Conservation (phyloP, 768 basidiomycete genomes). For the Rhodosporidiobolus odoratus region DNA sequence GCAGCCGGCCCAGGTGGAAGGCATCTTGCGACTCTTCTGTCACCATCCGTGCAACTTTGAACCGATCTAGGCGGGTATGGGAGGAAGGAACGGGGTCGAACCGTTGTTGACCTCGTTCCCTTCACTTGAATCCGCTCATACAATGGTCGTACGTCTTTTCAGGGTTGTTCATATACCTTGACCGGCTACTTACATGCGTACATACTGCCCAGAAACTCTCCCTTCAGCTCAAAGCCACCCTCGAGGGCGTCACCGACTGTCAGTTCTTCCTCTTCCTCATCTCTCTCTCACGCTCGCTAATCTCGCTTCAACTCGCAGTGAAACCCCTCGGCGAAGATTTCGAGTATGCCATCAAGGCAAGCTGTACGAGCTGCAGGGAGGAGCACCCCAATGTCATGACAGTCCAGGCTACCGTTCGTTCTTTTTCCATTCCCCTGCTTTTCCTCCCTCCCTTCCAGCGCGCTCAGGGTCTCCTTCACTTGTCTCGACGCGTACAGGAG, state of each 20-base stretch:
- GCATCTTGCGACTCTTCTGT: too few relatives aligned
- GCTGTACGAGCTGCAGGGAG: slow-evolving; percentile 39
- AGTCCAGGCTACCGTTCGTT: slow-evolving; percentile 33
- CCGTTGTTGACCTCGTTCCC: too few relatives aligned
- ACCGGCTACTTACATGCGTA: too few relatives aligned
- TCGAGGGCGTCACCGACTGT: slow-evolving; percentile 40
- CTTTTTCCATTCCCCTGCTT: background rate
- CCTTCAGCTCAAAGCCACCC: slow-evolving; percentile 39
- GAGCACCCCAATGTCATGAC: slow-evolving; percentile 40
- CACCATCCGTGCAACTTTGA: too few relatives aligned
- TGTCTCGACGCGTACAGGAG: slow-evolving; percentile 27
- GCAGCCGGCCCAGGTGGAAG: slow-evolving; percentile 24
- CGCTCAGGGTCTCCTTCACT: background rate
- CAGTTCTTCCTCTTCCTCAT: background rate
- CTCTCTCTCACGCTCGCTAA: background rate
- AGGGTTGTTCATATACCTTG: too few relatives aligned
- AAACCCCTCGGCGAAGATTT: slow-evolving; percentile 38
- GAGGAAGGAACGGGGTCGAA: too few relatives aligned
- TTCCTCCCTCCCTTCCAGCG: background rate
- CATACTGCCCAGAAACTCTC: slow-evolving; percentile 43
- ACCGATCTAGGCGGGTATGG: too few relatives aligned
- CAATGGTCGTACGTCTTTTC: too few relatives aligned
- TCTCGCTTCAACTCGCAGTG: background rate
- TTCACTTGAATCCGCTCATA: too few relatives aligned
- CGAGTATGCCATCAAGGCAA: slow-evolving; percentile 36